Evolutionary conservation across 2,329 filamentous ascomycete genomes (phyloP).

Genomic region (Exophiala spinifera): DNA sequence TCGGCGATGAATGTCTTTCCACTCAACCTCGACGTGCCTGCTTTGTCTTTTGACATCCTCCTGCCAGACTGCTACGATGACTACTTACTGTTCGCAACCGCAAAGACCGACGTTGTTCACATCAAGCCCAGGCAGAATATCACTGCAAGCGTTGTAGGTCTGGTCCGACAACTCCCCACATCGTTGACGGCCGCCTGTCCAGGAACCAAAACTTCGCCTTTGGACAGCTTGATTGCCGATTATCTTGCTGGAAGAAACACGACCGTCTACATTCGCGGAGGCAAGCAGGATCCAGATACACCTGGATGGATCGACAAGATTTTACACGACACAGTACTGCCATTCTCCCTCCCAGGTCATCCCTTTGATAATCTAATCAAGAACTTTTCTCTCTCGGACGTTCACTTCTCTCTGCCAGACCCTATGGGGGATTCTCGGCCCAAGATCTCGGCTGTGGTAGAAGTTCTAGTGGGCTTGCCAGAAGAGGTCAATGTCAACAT

Average conservation of each 20-base stretch:
- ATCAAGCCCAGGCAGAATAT: constrained; percentile 68
- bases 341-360: constrained; percentile 77
- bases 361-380: constrained; percentile 79
- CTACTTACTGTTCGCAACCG: constrained; percentile 75
- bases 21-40: constrained; percentile 70
- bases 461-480: constrained; percentile 74
- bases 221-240: constrained; percentile 75
- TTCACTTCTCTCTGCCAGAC: constrained; percentile 81
- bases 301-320: constrained; percentile 81
- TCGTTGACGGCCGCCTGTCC: constrained; percentile 72
- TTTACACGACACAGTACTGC: constrained; percentile 75
- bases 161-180: constrained; percentile 71
- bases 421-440: constrained; percentile 74
- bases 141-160: constrained; percentile 65
- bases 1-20: constrained; percentile 73
- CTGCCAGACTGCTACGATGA: constrained; percentile 73
- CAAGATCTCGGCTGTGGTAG: constrained; percentile 76
- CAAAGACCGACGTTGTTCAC: constrained; percentile 63
- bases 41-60: constrained; percentile 78
- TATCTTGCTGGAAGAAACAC: constrained; percentile 79
- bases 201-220: constrained; percentile 70
- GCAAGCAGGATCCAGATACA: constrained; percentile 63
- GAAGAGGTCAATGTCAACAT: constrained; percentile 83
- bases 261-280: constrained; percentile 79
- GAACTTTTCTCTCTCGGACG: constrained; percentile 81